Conservation (phyloP, 2,329 filamentous ascomycete species). For the Cercospora sojina region DNA sequence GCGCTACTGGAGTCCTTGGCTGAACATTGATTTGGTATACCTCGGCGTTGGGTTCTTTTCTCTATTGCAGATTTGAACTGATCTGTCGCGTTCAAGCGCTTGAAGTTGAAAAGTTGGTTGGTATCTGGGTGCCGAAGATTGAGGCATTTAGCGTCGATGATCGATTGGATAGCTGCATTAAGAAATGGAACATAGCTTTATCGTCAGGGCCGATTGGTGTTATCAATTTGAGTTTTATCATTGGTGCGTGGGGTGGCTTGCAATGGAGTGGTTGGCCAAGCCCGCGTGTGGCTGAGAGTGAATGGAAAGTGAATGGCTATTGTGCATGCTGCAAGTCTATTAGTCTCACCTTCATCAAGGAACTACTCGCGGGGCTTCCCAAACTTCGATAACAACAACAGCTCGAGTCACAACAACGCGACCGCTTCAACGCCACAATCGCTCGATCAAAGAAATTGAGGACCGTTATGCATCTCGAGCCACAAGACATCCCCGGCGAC, state of each 20-base stretch:
- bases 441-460: too few species aligned
- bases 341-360: background rate
- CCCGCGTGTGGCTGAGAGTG: background rate
- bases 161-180: background rate
- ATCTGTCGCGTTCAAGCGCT: background rate
- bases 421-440: background rate
- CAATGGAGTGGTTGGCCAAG: background rate
- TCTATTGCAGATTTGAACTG: background rate
- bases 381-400: background rate
- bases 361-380: background rate
- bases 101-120: background rate
- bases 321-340: background rate
- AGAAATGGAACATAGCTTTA: background rate
- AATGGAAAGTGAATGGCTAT: background rate
- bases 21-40: background rate
- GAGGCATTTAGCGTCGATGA: background rate
- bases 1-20: background rate
- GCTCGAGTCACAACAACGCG: background rate
- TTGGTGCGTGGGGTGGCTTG: background rate
- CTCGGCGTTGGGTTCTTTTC: background rate
- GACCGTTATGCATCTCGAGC: background rate
- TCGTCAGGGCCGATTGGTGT: background rate
- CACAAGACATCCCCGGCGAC: background rate
- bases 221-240: background rate
- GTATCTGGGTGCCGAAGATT: background rate